These are phyloP conservation scores for Parietichytrium sp. DNA, from an alignment of 108 stramenopile species.

Conservation along the genomic window DNA sequence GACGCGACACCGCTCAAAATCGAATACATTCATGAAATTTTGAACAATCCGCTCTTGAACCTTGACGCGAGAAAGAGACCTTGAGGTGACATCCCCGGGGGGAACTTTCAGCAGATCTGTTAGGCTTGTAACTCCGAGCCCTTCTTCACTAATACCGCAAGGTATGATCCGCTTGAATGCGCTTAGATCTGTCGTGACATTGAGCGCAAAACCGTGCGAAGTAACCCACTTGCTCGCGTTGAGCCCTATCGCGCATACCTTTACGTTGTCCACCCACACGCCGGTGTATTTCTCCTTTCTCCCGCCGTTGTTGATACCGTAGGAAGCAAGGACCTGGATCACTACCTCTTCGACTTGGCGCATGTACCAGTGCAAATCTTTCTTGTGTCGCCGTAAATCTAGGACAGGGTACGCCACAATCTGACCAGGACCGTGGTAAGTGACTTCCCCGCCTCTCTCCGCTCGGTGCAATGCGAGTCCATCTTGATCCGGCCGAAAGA, in stretches of 20 bases:
- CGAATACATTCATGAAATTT: slow-evolving; percentile 7
- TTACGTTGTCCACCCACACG: slow-evolving; percentile 76
- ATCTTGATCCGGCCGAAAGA: slow-evolving; percentile 33
- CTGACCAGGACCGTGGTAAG: slow-evolving; percentile 97
- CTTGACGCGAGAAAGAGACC: slow-evolving; percentile 6
- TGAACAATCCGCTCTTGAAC: slow-evolving; percentile 8
- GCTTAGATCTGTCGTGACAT: slow-evolving; percentile 74
- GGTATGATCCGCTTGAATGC: slow-evolving; percentile 76
- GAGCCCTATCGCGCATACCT: slow-evolving; percentile 88
- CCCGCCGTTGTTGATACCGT: slow-evolving; percentile 62
- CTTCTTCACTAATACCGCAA: slow-evolving; percentile 61
- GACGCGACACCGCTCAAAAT: neutral
- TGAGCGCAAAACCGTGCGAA: slow-evolving; percentile 93
- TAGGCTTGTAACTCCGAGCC: slow-evolving; percentile 58
- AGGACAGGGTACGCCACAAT: slow-evolving; percentile 88
- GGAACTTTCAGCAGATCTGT: neutral
- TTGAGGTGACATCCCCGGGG: neutral
- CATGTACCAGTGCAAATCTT: slow-evolving; percentile 97
- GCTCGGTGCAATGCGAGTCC: slow-evolving; percentile 55
- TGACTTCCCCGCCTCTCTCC: slow-evolving; percentile 94
- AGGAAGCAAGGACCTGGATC: slow-evolving; percentile 64
- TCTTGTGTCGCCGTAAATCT: slow-evolving; percentile 77
- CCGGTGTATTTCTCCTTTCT: slow-evolving; percentile 68
- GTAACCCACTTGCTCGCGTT: slow-evolving; percentile 88
- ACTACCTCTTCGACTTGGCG: slow-evolving; percentile 84